Percentiles rank a stretch among this genome's conserved stretches.
Evolutionary conservation across 352 stramenopile genomes (phyloP).

Genomic region (Phytophthora ohioensis): DNA sequence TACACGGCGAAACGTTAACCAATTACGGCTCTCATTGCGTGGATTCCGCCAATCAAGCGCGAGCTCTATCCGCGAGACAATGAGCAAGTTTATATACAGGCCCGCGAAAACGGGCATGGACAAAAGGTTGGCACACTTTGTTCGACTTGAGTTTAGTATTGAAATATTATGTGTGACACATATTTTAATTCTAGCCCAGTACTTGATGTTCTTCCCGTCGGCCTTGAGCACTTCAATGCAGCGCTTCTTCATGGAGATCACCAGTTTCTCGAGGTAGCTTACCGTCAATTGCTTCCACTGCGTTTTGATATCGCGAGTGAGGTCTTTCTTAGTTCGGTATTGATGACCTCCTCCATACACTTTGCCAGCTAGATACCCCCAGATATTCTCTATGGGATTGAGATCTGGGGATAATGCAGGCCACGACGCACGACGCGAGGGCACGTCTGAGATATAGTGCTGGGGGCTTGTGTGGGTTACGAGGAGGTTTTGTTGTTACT

Average conservation of each 20-base stretch:
- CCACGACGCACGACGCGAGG: neutral
- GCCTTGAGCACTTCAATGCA: constrained; percentile 21
- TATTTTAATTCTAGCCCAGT: neutral
- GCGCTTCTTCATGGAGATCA: constrained; percentile 20
- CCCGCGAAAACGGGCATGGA: neutral
- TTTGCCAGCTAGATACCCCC: constrained; percentile 13
- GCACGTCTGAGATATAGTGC: too few species aligned
- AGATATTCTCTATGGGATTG: constrained; percentile 21
- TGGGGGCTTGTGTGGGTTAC: too few species aligned
- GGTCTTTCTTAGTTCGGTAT: constrained; percentile 6
- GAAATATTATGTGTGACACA: neutral
- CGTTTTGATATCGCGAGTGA: constrained; percentile 5
- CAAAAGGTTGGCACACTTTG: constrained; percentile 7
- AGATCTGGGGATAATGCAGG: constrained; percentile 12
- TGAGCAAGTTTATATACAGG: too few species aligned
- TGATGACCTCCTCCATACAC: constrained; percentile 9
- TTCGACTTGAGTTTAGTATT: neutral
- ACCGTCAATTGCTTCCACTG: constrained; percentile 9
- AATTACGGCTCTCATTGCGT: too few species aligned
- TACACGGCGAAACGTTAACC: too few species aligned
- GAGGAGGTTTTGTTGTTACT: too few species aligned
- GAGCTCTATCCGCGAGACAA: neutral
- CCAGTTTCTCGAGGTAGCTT: constrained; percentile 23
- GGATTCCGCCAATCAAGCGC: too few species aligned
- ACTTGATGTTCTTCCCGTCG: constrained; percentile 10